phyloP scores from a whole-genome alignment of 257 asterid species.

The Solanum pimpinellifolium region DNA sequence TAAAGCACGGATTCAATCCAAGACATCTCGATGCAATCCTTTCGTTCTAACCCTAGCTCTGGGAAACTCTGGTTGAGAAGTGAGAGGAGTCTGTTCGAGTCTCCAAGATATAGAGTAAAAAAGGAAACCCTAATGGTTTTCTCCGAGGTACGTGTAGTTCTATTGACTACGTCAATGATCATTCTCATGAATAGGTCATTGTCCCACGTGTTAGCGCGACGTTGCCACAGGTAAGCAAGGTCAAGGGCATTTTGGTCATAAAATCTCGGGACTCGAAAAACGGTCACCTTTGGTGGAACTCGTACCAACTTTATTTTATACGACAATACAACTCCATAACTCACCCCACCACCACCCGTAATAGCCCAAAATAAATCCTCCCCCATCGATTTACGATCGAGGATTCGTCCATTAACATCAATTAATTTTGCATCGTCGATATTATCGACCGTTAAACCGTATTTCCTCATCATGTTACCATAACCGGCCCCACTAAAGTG shows the following conservation, averaged over 20 bases:
- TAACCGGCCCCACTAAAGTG: slow-evolving; percentile 10
- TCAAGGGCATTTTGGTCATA: background rate
- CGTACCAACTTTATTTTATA: background rate
- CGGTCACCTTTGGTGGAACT: slow-evolving; percentile 3
- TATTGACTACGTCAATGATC: background rate
- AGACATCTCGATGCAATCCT: slow-evolving; percentile 1
- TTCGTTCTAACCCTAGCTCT: background rate
- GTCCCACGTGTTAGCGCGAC: background rate
- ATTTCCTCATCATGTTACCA: slow-evolving; percentile 9
- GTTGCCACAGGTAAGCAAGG: background rate
- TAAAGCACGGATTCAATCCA: slow-evolving; percentile 3
- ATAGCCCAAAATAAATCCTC: slow-evolving; percentile 14
- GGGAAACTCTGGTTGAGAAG: background rate
- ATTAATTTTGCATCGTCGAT: slow-evolving; percentile 1
- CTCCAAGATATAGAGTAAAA: background rate
- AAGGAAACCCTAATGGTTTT: background rate
- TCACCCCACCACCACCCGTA: slow-evolving; percentile 1
- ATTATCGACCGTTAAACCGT: slow-evolving; percentile 3
- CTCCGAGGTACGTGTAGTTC: background rate
- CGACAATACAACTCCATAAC: background rate
- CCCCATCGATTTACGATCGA: slow-evolving; percentile 2
- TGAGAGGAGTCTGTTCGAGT: background rate
- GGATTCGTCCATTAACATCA: background rate
- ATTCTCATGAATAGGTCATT: background rate
- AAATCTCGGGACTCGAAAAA: background rate